Evolutionary conservation across 768 basidiomycete genomes (phyloP), one percentile per base, ranked within the genome.

Genomic region (Leccinum barrowsii): DNA sequence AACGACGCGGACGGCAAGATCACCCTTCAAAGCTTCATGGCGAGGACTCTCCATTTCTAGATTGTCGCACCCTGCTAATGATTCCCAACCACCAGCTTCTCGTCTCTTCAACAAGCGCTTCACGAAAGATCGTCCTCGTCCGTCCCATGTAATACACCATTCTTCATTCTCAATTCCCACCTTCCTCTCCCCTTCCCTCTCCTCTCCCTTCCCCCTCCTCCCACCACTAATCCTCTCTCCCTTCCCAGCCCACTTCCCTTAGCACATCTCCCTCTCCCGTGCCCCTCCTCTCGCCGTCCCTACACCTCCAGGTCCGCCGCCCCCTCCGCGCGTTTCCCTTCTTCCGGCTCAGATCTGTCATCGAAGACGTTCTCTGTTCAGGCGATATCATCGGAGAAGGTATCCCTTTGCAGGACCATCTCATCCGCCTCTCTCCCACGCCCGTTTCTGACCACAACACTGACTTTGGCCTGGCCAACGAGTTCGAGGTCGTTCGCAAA

Each of bases 401-500:
- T 47, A 75, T 84, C 56, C 68, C 66, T 22, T 79, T 94, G 22
- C 88, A 87, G 63, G 89, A 84, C 49, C 84, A 93, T 72, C 67
- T 67, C 37, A 82, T 92, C 49, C 78, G 80, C 56, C 80, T 85
- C 80, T 85, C 89, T 51, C 79, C 71, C 24, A 67, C 73, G 1
- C 70, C 67, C 35, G 63, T 70, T 24, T 70, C 72, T 22, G 69
- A 74, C 51, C 67, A 70, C 28, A 65, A 62, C 48, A 66, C 78
- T 58, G 71, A 77, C 58, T 67, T 68, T 59, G 78, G 78, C 57
- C 84, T 84, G n/a, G 86, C 85, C 15, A 76, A 73, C 21, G 85
- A 86, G 63, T 93, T 95, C 60, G 83, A 93, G 76, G 93, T 98
- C 71, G 83, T 95, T 64, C 79, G 90, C 57, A 85, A 84, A 61